Conservation (phyloP, 495 filamentous ascomycete species). For the Podospora australis region DNA sequence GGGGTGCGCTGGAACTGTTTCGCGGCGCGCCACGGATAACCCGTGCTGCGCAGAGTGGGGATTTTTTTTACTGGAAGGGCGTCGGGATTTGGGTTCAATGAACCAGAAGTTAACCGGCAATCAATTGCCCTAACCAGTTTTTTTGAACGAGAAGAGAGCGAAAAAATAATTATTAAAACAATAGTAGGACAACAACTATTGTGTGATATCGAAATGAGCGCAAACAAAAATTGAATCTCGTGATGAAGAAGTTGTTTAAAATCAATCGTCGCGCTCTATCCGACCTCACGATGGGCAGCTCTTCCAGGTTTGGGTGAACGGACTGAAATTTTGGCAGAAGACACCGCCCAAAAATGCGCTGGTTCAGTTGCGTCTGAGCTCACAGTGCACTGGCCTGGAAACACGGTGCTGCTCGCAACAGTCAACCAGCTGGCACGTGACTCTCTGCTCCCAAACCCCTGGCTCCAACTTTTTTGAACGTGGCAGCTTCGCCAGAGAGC, state of each 20-base stretch:
- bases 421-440: constrained; percentile 22
- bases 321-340: constrained; percentile 3
- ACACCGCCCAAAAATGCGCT: constrained; percentile 11
- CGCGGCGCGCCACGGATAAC: too few relatives aligned
- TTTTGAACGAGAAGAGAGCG: too few relatives aligned
- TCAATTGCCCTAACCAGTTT: too few relatives aligned
- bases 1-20: too few relatives aligned
- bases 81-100: too few relatives aligned
- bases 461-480: constrained; percentile 36
- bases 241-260: background rate
- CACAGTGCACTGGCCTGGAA: too few relatives aligned
- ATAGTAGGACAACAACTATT: too few relatives aligned
- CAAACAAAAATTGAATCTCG: background rate
- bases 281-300: background rate
- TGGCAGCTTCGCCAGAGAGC: constrained; percentile 40
- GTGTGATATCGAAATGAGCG: too few relatives aligned
- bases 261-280: background rate
- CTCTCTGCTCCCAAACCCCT: constrained; percentile 14
- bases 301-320: background rate
- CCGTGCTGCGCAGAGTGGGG: background rate
- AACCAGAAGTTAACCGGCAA: too few relatives aligned
- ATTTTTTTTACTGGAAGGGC: too few relatives aligned
- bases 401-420: too few relatives aligned
- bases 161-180: too few relatives aligned
- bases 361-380: background rate